phyloP scores from a whole-genome alignment of 2,329 filamentous ascomycete species.

The Trichophyton verrucosum region DNA sequence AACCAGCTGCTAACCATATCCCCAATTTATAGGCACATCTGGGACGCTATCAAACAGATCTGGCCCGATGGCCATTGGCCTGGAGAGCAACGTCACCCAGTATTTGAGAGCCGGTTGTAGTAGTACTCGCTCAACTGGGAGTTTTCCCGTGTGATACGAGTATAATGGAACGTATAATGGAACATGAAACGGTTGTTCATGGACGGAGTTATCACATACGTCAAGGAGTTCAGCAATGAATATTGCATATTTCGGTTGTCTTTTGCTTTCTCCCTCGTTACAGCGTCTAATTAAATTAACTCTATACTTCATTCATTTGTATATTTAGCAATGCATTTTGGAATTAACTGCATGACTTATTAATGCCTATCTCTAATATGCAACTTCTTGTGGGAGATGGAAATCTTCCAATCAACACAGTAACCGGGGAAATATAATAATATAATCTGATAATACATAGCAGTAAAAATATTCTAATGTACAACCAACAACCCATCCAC shows the following conservation, averaged over 20 bases:
- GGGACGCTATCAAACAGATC: slow-evolving; percentile 80
- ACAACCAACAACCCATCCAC: not conserved
- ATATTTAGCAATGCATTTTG: slow-evolving; percentile 4
- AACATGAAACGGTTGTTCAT: not conserved
- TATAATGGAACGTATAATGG: not conserved
- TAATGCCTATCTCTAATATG: not conserved
- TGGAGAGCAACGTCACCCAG: slow-evolving; percentile 54
- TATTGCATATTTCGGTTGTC: not conserved
- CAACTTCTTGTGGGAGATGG: not conserved
- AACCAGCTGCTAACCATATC: slow-evolving; percentile 10
- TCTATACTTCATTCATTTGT: not conserved
- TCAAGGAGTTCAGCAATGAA: slow-evolving; percentile 1
- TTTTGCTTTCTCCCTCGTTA: not conserved
- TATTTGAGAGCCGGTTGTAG: slow-evolving; percentile 68
- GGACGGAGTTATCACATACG: not conserved
- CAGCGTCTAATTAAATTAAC: not conserved
- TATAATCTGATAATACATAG: slow-evolving; percentile 1
- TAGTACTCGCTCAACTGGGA: not conserved
- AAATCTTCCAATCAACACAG: not conserved
- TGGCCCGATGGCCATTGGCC: slow-evolving; percentile 89
- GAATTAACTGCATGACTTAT: not conserved
- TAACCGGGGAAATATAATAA: not conserved
- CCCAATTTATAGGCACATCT: slow-evolving; percentile 56
- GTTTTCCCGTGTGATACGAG: not conserved
- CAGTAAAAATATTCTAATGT: not conserved